phyloP scores from a whole-genome alignment of 2,329 filamentous ascomycete species.

The Apiospora kogelbergensis region DNA sequence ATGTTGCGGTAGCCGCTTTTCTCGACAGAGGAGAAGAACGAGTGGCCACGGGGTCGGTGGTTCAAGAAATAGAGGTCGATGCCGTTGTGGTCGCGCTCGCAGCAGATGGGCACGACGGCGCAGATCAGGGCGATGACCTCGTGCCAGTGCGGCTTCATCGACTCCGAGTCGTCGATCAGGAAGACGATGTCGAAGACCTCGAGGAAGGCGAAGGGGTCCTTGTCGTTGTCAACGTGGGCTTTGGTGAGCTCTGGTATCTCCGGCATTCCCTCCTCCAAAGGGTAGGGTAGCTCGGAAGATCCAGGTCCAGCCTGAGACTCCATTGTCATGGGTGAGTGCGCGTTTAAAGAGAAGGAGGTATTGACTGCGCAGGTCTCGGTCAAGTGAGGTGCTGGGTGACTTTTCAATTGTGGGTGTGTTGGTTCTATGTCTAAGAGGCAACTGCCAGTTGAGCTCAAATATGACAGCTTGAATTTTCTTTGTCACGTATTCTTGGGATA shows the following conservation, averaged over 20 bases:
- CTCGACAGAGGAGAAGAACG: constrained; percentile 4
- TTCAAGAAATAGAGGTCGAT: constrained; percentile 76
- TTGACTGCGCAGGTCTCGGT: neutral
- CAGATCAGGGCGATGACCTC: constrained; percentile 62
- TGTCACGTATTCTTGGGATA: neutral
- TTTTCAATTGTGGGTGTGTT: neutral
- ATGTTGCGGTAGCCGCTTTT: constrained; percentile 25
- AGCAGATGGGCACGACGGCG: constrained; percentile 68
- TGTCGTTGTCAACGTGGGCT: neutral
- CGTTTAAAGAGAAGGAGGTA: no score
- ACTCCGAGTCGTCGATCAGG: constrained; percentile 71
- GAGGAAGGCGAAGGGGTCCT: constrained; percentile 5
- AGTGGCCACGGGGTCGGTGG: constrained; percentile 35
- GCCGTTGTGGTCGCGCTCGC: constrained; percentile 63
- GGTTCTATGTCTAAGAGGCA: neutral
- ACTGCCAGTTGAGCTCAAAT: neutral
- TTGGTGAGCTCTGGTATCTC: neutral
- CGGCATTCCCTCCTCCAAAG: neutral
- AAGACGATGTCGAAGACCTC: constrained; percentile 68
- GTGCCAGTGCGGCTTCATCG: constrained; percentile 65
- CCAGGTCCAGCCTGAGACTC: neutral
- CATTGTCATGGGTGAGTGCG: neutral
- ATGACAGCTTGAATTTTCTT: neutral
- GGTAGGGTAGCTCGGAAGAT: neutral
- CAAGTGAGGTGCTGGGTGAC: neutral